phyloP scores from a whole-genome alignment of 2,329 filamentous ascomycete genomes.

The Coniochaeta sp. region DNA sequence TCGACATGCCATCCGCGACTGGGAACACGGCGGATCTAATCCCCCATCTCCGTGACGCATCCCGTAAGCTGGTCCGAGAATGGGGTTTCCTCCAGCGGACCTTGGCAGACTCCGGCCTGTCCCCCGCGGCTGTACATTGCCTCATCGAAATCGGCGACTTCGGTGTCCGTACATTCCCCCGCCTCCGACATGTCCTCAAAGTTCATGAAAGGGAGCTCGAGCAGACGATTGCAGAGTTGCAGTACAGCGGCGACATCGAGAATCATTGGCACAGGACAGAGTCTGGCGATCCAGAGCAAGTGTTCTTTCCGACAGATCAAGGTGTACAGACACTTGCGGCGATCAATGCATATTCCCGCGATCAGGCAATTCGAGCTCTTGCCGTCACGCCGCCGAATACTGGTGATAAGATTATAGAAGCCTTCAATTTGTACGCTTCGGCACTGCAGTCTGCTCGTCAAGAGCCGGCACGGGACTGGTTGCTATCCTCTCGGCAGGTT shows the following conservation, averaged over 20 bases:
- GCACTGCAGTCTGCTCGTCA: constrained; percentile 6
- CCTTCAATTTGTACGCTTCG: constrained; percentile 11
- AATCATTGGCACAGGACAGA: constrained; percentile 1
- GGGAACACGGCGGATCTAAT: constrained; percentile 3
- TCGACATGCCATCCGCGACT: neutral
- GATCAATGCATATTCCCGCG: constrained; percentile 13
- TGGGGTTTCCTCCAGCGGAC: constrained; percentile 16
- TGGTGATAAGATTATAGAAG: constrained; percentile 7
- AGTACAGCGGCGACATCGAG: constrained; percentile 7
- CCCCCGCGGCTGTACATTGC: constrained; percentile 13
- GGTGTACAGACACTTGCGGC: constrained; percentile 10
- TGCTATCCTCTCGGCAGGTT: neutral
- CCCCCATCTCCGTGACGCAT: constrained; percentile 14
- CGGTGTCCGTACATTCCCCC: constrained; percentile 4
- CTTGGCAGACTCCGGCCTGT: constrained; percentile 11
- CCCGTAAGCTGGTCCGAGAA: constrained; percentile 16
- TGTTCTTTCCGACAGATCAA: constrained; percentile 8
- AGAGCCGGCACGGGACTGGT: neutral
- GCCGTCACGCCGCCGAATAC: constrained; percentile 5
- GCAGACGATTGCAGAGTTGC: constrained; percentile 9
- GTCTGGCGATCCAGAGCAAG: constrained; percentile 3
- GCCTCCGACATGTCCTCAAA: constrained; percentile 13
- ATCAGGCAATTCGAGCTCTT: constrained; percentile 13
- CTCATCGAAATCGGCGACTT: constrained; percentile 16
- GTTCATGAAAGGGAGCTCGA: constrained; percentile 8